Conservation (phyloP, 2,329 filamentous ascomycete genomes). For the Pseudogymnoascus sp. region DNA sequence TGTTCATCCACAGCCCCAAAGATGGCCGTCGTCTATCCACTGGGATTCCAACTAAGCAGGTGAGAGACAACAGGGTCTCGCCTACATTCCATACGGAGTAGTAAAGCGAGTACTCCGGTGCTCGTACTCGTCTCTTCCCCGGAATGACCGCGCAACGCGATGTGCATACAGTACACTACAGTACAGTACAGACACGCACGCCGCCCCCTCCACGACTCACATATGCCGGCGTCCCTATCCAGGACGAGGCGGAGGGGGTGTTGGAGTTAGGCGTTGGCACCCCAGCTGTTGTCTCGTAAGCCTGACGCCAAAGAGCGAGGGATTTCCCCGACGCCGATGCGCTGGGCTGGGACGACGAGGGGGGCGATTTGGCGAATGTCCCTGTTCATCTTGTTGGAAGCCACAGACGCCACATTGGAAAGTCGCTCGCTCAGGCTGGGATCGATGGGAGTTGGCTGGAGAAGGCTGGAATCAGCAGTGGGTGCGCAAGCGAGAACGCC, state of each 20-base stretch:
- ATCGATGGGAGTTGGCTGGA: background rate
- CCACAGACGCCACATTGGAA: constrained; percentile 4
- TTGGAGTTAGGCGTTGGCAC: background rate
- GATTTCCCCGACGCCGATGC: constrained; percentile 4
- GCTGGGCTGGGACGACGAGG: background rate
- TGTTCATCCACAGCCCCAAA: background rate
- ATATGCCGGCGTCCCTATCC: background rate
- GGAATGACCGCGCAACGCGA: background rate
- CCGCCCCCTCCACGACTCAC: background rate
- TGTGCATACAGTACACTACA: background rate
- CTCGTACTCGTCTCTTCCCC: constrained; percentile 1
- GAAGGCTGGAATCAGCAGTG: background rate
- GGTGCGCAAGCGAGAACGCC: background rate
- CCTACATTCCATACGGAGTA: background rate
- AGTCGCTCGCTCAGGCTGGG: background rate
- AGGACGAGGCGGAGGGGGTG: background rate
- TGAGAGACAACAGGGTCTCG: constrained; percentile 3
- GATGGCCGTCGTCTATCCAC: background rate
- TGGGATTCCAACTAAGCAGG: background rate
- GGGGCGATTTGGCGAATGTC: background rate
- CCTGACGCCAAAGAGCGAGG: background rate
- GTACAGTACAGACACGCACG: background rate
- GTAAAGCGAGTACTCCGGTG: background rate
- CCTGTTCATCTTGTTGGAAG: constrained; percentile 1
- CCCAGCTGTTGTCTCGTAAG: background rate